A percentile compares a stretch with the other conserved stretches of the same genome.
Conservation (phyloP, 1,139 yeast genomes). For the Saccharomyces pastorianus region DNA sequence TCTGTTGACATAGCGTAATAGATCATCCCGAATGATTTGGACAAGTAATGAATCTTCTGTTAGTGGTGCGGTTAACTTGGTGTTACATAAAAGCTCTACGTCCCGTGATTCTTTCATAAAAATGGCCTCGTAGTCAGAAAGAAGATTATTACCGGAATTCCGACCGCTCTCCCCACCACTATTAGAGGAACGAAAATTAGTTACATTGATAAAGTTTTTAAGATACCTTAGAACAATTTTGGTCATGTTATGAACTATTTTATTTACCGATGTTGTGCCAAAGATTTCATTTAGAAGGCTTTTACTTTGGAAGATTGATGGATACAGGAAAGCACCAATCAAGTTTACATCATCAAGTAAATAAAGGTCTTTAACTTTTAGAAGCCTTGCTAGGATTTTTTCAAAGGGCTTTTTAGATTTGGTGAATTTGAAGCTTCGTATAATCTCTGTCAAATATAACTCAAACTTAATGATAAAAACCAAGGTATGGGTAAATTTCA, state of each 20-base stretch:
- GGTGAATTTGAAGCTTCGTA: not conserved
- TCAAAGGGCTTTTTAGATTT: not conserved
- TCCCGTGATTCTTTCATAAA: not conserved
- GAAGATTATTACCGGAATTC: not conserved
- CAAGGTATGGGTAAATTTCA: not conserved
- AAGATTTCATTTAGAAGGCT: not conserved
- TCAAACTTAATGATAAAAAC: not conserved
- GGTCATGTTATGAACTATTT: not conserved
- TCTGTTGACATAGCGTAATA: not conserved
- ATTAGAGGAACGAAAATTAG: not conserved
- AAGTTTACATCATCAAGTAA: conserved; percentile 1
- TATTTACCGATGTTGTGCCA: not conserved
- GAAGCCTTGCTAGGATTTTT: not conserved
- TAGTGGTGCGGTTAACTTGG: not conserved
- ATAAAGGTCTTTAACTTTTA: not conserved
- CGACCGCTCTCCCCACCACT: not conserved
- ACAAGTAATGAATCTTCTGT: not conserved
- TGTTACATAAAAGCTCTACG: not conserved
- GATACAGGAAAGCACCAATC: conserved; percentile 4
- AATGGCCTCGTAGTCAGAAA: not conserved
- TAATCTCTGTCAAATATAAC: not conserved
- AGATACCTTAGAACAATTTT: not conserved
- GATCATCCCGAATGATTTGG: not conserved
- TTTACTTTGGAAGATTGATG: not conserved
- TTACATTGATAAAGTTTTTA: conserved; percentile 2